Percentiles rank a stretch among this genome's conserved stretches.
phyloP scores from a whole-genome alignment of 805 yeast genomes.

The Candida arabinofermentans region DNA sequence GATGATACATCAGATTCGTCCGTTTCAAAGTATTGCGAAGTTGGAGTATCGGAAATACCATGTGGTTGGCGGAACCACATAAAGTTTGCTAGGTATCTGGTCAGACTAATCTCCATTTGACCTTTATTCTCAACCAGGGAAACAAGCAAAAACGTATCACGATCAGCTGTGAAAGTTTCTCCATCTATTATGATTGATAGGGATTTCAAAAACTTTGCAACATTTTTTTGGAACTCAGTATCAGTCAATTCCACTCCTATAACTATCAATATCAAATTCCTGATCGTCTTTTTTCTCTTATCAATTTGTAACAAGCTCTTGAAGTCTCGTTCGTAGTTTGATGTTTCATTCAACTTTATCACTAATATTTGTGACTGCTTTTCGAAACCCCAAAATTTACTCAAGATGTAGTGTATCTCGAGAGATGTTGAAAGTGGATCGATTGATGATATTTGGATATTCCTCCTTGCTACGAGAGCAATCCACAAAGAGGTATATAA shows the following conservation, averaged over 20 bases:
- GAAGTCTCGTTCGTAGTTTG: constrained; percentile 7
- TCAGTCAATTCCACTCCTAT: constrained; percentile 3
- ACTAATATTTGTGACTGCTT: neutral
- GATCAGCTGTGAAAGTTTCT: constrained; percentile 2
- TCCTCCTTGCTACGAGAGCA: constrained; percentile 23
- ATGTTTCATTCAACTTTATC: constrained; percentile 3
- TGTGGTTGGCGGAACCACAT: constrained; percentile 34
- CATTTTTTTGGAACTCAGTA: constrained; percentile 6
- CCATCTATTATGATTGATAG: neutral
- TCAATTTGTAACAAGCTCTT: constrained; percentile 1
- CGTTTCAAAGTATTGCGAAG: neutral
- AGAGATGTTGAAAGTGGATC: constrained; percentile 10
- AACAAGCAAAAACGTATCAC: constrained; percentile 20
- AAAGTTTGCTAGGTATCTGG: constrained; percentile 18
- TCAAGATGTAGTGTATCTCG: constrained; percentile 13
- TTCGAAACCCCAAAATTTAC: constrained; percentile 11
- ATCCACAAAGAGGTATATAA: constrained; percentile 21
- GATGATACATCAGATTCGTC: neutral
- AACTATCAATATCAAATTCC: constrained; percentile 4
- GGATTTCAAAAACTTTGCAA: constrained; percentile 4
- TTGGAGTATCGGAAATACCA: neutral
- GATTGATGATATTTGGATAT: constrained; percentile 23
- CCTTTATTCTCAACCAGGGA: constrained; percentile 15
- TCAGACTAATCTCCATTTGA: constrained; percentile 15
- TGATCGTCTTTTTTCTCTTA: constrained; percentile 3